Percentiles rank a stretch among this genome's conserved stretches.
Conservation (phyloP, 768 basidiomycete species). For the Tubosaeta sp. region DNA sequence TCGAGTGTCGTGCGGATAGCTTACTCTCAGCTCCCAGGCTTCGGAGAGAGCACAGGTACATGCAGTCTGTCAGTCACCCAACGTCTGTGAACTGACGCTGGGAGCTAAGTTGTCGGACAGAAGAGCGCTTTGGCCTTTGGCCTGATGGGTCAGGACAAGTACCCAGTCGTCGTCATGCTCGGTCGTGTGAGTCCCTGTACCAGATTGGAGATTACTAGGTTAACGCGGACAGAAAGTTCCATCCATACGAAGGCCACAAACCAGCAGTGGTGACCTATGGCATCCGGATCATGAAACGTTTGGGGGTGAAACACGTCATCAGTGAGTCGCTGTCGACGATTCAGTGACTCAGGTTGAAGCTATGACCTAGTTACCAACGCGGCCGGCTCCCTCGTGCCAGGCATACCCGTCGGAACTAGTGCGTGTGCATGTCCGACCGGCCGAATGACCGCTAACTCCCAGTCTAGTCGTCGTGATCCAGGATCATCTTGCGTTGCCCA, state of each 20-base stretch:
- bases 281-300: conserved; percentile 69
- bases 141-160: conserved; percentile 56
- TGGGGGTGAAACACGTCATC: conserved; percentile 73
- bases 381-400: conserved; percentile 73
- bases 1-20: conserved; percentile 55
- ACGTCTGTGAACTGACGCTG: background rate
- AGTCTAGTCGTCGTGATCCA: conserved; percentile 71
- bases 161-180: conserved; percentile 86
- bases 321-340: conserved; percentile 44
- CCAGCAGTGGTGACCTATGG: conserved; percentile 71
- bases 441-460: conserved; percentile 7
- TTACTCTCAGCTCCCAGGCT: conserved; percentile 68
- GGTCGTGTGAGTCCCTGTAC: conserved; percentile 55
- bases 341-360: background rate
- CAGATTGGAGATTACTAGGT: background rate
- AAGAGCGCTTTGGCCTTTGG: conserved; percentile 80
- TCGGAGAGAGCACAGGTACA: conserved; percentile 72
- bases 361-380: conserved; percentile 74
- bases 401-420: conserved; percentile 79
- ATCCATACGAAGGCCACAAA: conserved; percentile 80
- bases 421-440: conserved; percentile 20
- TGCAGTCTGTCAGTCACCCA: background rate
- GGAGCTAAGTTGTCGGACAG: conserved; percentile 66
- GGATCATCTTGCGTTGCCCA: conserved; percentile 82
- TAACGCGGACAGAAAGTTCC: conserved; percentile 49